These are phyloP conservation scores for Pseudocercospora ulei DNA, from an alignment of 2,329 filamentous ascomycete genomes.

Conservation along the genomic window DNA sequence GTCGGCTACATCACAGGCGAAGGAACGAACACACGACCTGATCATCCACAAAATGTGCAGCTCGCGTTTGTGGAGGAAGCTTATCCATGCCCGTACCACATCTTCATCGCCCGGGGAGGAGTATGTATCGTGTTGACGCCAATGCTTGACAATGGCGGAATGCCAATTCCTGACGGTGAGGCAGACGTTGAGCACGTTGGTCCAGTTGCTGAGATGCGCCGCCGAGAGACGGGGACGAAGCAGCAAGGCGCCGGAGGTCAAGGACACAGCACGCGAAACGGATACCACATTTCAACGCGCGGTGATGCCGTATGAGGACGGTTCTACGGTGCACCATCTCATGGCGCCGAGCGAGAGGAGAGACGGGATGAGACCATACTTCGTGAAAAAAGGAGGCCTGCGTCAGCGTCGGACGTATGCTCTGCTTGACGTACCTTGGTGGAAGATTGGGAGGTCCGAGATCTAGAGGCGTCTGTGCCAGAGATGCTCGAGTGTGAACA, in stretches of 20 bases:
- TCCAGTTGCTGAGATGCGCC: slow-evolving; percentile 3
- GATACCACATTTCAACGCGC: slow-evolving; percentile 4
- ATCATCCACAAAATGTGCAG: slow-evolving; percentile 23
- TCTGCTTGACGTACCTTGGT: slow-evolving; percentile 55
- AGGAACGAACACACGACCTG: slow-evolving; percentile 17
- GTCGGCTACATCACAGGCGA: slow-evolving; percentile 12
- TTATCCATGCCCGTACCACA: slow-evolving; percentile 29
- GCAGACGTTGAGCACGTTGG: slow-evolving; percentile 3
- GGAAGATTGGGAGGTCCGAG: slow-evolving; percentile 50
- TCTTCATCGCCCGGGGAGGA: slow-evolving; percentile 31
- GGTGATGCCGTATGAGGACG: slow-evolving; percentile 1
- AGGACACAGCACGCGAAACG: not conserved
- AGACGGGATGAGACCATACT: not conserved
- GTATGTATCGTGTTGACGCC: slow-evolving; percentile 23
- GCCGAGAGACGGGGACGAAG: slow-evolving; percentile 4
- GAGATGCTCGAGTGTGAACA: not conserved
- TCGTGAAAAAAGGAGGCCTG: slow-evolving; percentile 1
- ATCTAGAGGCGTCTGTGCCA: slow-evolving; percentile 1
- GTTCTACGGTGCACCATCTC: not conserved
- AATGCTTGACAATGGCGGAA: not conserved
- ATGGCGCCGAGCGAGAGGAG: slow-evolving; percentile 3
- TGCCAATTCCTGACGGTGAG: not conserved
- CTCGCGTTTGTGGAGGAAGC: slow-evolving; percentile 23
- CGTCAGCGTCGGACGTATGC: slow-evolving; percentile 5
- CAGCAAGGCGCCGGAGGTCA: not conserved